phyloP scores from a whole-genome alignment of 2,329 filamentous ascomycete species.

The Gnomoniopsis sp. region DNA sequence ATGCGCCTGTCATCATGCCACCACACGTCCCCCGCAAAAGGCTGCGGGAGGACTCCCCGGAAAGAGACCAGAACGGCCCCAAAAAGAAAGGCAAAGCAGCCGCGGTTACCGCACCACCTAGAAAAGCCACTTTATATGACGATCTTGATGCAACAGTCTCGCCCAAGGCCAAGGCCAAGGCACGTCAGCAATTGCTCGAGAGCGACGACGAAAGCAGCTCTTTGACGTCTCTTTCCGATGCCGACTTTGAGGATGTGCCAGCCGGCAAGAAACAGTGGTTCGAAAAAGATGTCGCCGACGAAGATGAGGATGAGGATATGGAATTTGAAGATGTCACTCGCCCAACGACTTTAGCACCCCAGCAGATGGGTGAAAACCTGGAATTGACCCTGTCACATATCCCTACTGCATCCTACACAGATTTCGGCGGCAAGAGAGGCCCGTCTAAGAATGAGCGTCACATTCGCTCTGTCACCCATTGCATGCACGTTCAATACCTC shows the following conservation, averaged over 20 bases:
- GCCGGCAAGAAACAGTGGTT: constrained; percentile 34
- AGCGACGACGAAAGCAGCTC: constrained; percentile 45
- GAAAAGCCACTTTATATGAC: constrained; percentile 59
- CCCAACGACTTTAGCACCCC: constrained; percentile 32
- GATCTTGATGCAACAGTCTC: constrained; percentile 52
- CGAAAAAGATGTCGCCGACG: constrained; percentile 33
- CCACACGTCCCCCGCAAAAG: constrained; percentile 67
- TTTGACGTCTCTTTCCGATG: constrained; percentile 53
- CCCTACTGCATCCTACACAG: constrained; percentile 50
- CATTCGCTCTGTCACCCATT: constrained; percentile 76
- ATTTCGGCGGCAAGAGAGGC: constrained; percentile 70
- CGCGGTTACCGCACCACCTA: constrained; percentile 29
- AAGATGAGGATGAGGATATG: constrained; percentile 60
- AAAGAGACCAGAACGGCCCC: constrained; percentile 27
- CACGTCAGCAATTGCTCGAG: constrained; percentile 28
- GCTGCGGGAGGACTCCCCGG: constrained; percentile 43
- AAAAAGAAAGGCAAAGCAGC: constrained; percentile 26
- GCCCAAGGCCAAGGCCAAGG: constrained; percentile 22
- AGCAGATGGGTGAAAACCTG: constrained; percentile 51
- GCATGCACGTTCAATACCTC: constrained; percentile 81
- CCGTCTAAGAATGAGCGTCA: constrained; percentile 80
- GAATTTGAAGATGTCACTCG: constrained; percentile 58
- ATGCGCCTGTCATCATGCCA: constrained; percentile 50
- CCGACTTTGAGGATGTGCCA: constrained; percentile 53
- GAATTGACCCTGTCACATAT: constrained; percentile 63